Base-by-base conservation (phyloP, 805 yeast species). In the Kazachstania taianensis region DNA sequence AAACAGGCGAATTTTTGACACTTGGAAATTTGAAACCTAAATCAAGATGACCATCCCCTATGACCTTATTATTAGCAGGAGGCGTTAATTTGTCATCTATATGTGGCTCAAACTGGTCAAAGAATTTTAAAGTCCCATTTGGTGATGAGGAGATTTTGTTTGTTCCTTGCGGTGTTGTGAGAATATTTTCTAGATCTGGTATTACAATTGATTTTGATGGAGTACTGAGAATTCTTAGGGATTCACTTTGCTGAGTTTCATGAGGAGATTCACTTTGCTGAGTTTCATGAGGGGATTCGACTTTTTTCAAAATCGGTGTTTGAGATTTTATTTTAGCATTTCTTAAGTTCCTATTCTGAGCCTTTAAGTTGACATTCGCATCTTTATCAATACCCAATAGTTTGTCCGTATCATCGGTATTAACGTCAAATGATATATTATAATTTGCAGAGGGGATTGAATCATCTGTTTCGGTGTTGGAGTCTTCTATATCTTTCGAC, bases 351-450 rank as follows among this genome's bases (percentile, higher is more conserved):
- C 42, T 46, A 8, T 43, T 49, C 36, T 57, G 62, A 25, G 44
- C 20, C 37, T 53, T 57, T 18, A 57, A 35, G 38, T 49, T 49
- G 8, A 57, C 62, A 37, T 57, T 57, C 4, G 59, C 62, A 22
- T 51, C 48, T 9, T 41, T 37, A 38, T 57, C 62, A 13, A 57
- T 48, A 1, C 60, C 61, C 12, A 57, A 38, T 17, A 46, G 31
- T 10, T 39, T 30, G 37, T 55, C 58, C 10, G 49, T 34, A 23
- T 46, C 45, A 2, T 31, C 32, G n/a, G 40, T 32, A 16, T 30
- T 34, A 5, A 34, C 37, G 19, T 50, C 55, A 27, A 54, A 45
- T 1, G 61, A 51, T 10, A 52, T 37, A 30, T 55, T 50, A 39
- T 55, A 50, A 7, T 37, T 41, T 5, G 59, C 60, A 1, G 50